Evolutionary conservation across 345 rosid species (phyloP).

Genomic region (Bruguiera sexangula): DNA sequence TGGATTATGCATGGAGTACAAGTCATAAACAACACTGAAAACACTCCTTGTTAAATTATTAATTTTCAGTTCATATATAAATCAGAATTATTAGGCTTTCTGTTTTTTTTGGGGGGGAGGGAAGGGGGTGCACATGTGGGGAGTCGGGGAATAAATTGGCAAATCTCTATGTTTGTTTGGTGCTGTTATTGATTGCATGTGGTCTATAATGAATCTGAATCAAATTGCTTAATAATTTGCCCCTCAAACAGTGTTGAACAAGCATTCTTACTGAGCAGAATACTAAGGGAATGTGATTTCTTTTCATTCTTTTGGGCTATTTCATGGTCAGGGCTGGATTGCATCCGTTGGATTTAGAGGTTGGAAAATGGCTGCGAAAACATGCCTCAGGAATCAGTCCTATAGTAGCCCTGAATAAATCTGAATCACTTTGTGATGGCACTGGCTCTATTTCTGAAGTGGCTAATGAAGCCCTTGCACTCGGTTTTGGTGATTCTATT

Average conservation of each 20-base stretch:
- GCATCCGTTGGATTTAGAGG: slow-evolving; percentile 92
- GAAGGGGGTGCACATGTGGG: too few species aligned
- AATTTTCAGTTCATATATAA: not conserved
- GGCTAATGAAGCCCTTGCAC: slow-evolving; percentile 53
- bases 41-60: not conserved
- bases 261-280: not conserved
- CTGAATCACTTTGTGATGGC: slow-evolving; percentile 65
- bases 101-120: not conserved
- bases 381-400: slow-evolving; percentile 73
- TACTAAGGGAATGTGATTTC: not conserved
- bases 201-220: not conserved
- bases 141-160: not conserved
- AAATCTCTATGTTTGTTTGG: not conserved
- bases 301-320: slow-evolving; percentile 16
- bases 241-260: not conserved
- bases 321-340: slow-evolving; percentile 58
- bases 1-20: not conserved
- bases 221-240: not conserved
- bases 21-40: not conserved
- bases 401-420: slow-evolving; percentile 77
- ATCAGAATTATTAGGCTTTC: not conserved
- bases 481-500: slow-evolving; percentile 90
- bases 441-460: slow-evolving; percentile 55
- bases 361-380: slow-evolving; percentile 88
- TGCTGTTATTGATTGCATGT: not conserved